These are phyloP conservation scores for Phytophthora megakarya DNA, from an alignment of 352 stramenopile genomes.

Conservation along the genomic window DNA sequence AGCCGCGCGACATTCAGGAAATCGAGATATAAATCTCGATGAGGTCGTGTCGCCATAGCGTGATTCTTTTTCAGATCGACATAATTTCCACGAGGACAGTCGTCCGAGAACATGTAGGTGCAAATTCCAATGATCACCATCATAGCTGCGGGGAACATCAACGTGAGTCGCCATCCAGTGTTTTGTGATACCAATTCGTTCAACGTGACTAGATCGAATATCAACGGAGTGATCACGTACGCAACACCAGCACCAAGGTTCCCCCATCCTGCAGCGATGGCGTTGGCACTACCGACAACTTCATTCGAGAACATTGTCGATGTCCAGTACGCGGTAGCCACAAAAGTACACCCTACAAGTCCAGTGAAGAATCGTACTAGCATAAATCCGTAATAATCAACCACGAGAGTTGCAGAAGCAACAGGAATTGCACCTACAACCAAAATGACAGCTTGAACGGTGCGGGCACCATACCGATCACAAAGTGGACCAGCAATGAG, in stretches of 20 bases:
- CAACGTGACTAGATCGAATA: conserved; percentile 88
- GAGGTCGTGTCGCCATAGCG: conserved; percentile 18
- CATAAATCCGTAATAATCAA: conserved; percentile 67
- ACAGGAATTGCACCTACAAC: conserved; percentile 81
- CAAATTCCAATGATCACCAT: conserved; percentile 73
- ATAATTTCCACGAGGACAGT: conserved; percentile 25
- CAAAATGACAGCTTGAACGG: conserved; percentile 79
- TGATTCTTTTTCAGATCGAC: conserved; percentile 20
- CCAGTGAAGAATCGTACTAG: conserved; percentile 93
- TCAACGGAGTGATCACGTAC: conserved; percentile 81
- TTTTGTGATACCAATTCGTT: conserved; percentile 49
- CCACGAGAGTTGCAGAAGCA: conserved; percentile 74
- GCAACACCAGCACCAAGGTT: conserved; percentile 91
- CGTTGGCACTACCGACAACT: conserved; percentile 93
- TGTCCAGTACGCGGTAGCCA: conserved; percentile 93
- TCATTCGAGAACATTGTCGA: conserved; percentile 93
- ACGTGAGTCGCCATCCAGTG: conserved; percentile 88
- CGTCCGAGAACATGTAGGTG: conserved; percentile 30
- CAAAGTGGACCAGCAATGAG: conserved; percentile 91
- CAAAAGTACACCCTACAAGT: conserved; percentile 91
- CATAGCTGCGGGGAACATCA: conserved; percentile 84
- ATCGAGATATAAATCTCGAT: conserved; percentile 17
- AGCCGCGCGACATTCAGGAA: conserved; percentile 44
- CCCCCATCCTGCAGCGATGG: conserved; percentile 90
- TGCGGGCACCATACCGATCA: conserved; percentile 90